Evolutionary conservation across 2,329 filamentous ascomycete species (phyloP).

Genomic region (Diaporthe capsici): DNA sequence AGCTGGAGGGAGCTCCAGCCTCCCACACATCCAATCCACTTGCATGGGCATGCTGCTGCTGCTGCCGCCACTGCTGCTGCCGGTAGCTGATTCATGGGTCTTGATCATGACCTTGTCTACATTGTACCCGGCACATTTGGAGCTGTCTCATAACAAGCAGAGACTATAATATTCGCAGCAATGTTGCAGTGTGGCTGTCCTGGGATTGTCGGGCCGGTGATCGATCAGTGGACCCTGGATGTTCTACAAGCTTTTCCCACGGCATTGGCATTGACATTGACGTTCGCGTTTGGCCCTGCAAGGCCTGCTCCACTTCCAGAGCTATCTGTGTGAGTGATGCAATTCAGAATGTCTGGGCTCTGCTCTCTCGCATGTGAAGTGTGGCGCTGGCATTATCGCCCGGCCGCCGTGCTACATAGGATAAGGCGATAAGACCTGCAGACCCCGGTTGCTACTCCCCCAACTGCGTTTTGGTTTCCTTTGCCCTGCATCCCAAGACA

Average conservation of each 20-base stretch:
- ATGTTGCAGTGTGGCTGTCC: neutral
- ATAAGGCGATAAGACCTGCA: conserved; percentile 5
- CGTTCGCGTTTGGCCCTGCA: neutral
- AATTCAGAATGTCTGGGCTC: conserved; percentile 8
- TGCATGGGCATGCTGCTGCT: conserved; percentile 2
- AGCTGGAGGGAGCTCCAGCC: neutral
- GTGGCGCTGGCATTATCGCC: conserved; percentile 28
- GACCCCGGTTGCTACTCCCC: neutral
- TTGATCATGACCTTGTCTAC: neutral
- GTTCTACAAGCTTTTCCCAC: neutral
- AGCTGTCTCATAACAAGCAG: neutral
- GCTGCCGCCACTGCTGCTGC: conserved; percentile 1
- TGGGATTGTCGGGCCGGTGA: neutral
- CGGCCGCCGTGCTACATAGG: neutral
- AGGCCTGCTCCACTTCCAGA: neutral
- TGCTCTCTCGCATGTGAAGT: conserved; percentile 29
- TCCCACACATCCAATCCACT: neutral
- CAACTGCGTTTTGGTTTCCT: conserved; percentile 20
- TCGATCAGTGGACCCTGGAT: conserved; percentile 5
- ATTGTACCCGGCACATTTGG: neutral
- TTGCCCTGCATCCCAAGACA: neutral
- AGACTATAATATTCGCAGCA: too few relatives aligned
- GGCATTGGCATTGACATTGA: neutral
- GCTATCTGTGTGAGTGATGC: neutral
- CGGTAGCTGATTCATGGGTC: conserved; percentile 26